Conservation (phyloP, 257 asterid genomes). For the Lycium ferocissimum region DNA sequence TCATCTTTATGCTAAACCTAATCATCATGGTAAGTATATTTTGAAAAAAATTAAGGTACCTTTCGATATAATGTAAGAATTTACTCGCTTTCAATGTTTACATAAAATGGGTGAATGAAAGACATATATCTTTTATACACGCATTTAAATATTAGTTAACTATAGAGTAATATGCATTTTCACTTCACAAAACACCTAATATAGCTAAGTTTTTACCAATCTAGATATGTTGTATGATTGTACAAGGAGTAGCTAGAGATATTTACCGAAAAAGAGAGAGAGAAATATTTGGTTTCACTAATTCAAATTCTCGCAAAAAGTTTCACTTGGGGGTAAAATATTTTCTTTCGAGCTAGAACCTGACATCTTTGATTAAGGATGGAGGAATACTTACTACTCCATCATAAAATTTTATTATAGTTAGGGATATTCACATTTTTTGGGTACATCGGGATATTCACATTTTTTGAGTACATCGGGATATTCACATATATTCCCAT, state of each 20-base stretch:
- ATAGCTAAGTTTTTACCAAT: not conserved
- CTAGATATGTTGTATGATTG: not conserved
- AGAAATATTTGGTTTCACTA: not conserved
- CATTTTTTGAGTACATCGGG: too few relatives aligned
- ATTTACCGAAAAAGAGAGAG: too few relatives aligned
- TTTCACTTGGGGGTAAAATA: rapidly evolving
- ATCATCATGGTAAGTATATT: constrained; percentile 54
- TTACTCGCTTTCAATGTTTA: not conserved
- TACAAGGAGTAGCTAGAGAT: not conserved
- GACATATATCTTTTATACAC: not conserved
- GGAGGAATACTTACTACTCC: not conserved
- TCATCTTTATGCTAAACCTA: constrained; percentile 49
- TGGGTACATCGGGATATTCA: not conserved
- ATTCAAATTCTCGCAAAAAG: not conserved
- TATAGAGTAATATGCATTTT: not conserved
- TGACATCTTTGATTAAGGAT: not conserved
- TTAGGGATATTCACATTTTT: not conserved
- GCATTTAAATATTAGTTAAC: not conserved
- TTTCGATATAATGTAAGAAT: not conserved
- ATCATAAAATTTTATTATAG: not conserved
- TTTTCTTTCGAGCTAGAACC: not conserved
- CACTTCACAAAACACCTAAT: not conserved
- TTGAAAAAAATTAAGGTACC: not conserved
- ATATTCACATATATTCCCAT: constrained; percentile 12
- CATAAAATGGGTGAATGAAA: not conserved